Base-by-base conservation (phyloP, 768 basidiomycete genomes). In the Hebeloma cylindrosporum region DNA sequence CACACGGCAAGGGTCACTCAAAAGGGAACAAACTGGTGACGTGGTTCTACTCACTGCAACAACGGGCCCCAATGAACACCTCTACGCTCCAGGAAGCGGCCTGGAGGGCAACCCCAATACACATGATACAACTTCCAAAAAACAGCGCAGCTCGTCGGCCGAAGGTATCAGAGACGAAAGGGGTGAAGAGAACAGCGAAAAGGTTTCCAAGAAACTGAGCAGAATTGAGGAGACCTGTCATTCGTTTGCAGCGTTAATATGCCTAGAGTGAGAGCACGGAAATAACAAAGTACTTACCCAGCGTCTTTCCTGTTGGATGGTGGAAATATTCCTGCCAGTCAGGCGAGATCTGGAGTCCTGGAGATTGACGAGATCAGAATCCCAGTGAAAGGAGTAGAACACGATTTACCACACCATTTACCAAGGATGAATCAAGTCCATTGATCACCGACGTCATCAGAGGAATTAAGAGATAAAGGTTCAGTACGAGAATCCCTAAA, bases 311-410 rank as follows among this genome's bases (percentile, higher is more conserved):
- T 28, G 65, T 50, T 2, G 85, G 84, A 45, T 74, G 40, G 41
- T 71, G 43, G 56, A 83, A 85, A 54, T 71, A 79, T 0, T 68
- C 48, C 53, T 78, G 72, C 82, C 83, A 86, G 27, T 74, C 73
- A 7, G 78, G 78, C 11, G 85, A 64, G 47, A 84, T 81, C 60
- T 85, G 83, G 22, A 88, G 68, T 45, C 83, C 84, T 83, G 48
- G 3, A 3, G 36, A 13, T 37, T 22, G 10, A 9, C 17, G 43
- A n/a, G 30, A 21, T 45, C 34, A 30, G 17, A 28, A 20, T 29
- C 21, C 9, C 25, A 13, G 13, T 21, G 28, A 5, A 18, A 14
- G 13, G 10, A 5, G 16, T n/a, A 5, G 11, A 36, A 21, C 31
- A 21, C n/a, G 14, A 11, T 23, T 10, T 10, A 20, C 38, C 27